Percentiles rank a stretch among this genome's conserved stretches.
These are phyloP conservation scores for Cercospora canescens DNA, from an alignment of 2,329 filamentous ascomycete species.

Conservation along the genomic window DNA sequence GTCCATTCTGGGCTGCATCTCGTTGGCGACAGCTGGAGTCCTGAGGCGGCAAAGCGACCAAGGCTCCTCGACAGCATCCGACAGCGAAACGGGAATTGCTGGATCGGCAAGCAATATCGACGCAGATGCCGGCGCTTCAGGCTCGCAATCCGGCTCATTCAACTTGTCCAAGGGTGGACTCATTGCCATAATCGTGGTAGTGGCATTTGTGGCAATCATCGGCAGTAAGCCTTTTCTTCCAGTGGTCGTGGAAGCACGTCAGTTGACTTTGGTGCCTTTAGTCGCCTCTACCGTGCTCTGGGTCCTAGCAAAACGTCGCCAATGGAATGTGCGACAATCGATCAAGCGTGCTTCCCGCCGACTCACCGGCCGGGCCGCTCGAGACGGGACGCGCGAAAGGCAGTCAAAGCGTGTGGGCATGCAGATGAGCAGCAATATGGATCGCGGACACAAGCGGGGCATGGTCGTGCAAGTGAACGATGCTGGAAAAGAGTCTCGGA, in stretches of 20 bases:
- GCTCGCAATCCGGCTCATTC: slow-evolving; percentile 56
- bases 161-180: slow-evolving; percentile 68
- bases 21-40: slow-evolving; percentile 2
- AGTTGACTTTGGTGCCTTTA: slow-evolving; percentile 41
- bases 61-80: background rate
- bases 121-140: slow-evolving; percentile 62
- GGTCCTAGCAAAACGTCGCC: slow-evolving; percentile 78
- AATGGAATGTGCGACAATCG: slow-evolving; percentile 76
- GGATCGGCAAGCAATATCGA: slow-evolving; percentile 23
- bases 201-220: slow-evolving; percentile 60
- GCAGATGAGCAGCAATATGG: slow-evolving; percentile 21
- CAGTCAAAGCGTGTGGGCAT: slow-evolving; percentile 26
- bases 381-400: slow-evolving; percentile 12
- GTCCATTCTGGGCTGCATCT: background rate
- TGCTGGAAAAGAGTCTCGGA: slow-evolving; percentile 27
- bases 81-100: slow-evolving; percentile 1
- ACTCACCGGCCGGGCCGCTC: slow-evolving; percentile 42
- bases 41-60: slow-evolving; percentile 4
- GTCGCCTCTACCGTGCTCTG: slow-evolving; percentile 69
- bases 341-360: slow-evolving; percentile 63
- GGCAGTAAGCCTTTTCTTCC: slow-evolving; percentile 59
- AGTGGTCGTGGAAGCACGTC: background rate
- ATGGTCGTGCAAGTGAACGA: slow-evolving; percentile 30
- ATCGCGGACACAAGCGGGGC: slow-evolving; percentile 29
- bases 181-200: slow-evolving; percentile 73